Base-by-base conservation (phyloP, 768 basidiomycete genomes). In the Serendipita sp. region DNA sequence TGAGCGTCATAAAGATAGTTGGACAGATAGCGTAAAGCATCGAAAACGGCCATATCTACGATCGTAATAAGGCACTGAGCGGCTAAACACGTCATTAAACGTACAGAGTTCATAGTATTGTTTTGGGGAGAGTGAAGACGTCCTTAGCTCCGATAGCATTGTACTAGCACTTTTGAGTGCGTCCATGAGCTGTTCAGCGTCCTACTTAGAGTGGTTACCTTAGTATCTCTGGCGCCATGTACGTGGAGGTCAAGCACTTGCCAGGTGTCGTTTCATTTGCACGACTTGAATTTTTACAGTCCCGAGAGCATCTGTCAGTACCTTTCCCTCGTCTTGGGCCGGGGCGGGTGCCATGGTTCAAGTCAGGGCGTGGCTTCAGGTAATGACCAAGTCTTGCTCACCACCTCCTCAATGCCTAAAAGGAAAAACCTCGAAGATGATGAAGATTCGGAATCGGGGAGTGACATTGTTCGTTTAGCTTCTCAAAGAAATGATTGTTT, bases 31-130 rank as follows among this genome's bases (percentile, higher is more conserved):
- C 95, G 83, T 60, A 99, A 80, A 45, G 92, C 92, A 73, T 99
- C 96, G 75, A 98, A 98, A 62, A 99, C 92, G 67, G 92, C 89
- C 91, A 98, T 98, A 76, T 98, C 93, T 95, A 70, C 44, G n/a
- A 51, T 47, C 18, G 15, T 48, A 64, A 64, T 65, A 13, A 52
- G 64, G 28, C 48, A 58, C 2, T 41, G 44, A 68, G 23, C 16
- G 16, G 32, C 41, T 34, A 36, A 34, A 4, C 16, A 11, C 13
- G 11, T 10, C 23, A 23, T 15, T 16, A 16, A 35, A 30, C 41
- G 68, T 67, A 95, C 93, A 98, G 41, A 98, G 85, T 77, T 98
- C 96, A 73, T 98, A 98, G 75, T 99, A 99, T 72, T 97, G 93
- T 72, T 99, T 99, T 10, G 93, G 91, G 1, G 89, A 88, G 68